Percentiles rank a stretch among this genome's conserved stretches.
Conservation (phyloP, 2,329 filamentous ascomycete genomes). For the Talaromyces verruculosus region DNA sequence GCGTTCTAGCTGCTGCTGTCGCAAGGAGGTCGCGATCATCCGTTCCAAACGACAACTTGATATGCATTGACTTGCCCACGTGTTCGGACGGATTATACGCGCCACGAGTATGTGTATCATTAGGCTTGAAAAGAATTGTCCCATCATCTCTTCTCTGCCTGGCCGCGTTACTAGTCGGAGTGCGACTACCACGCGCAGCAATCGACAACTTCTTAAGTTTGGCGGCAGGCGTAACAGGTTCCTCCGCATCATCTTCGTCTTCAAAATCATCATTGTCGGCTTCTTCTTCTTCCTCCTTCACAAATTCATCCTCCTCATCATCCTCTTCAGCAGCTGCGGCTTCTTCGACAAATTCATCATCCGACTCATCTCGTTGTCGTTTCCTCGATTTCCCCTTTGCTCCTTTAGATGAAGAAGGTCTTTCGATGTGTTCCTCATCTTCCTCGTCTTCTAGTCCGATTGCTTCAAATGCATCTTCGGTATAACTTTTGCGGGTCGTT, state of each 20-base stretch:
- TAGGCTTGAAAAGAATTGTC: constrained; percentile 24
- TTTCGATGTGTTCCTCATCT: constrained; percentile 39
- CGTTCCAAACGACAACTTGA: constrained; percentile 54
- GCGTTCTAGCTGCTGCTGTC: constrained; percentile 49
- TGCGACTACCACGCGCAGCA: neutral
- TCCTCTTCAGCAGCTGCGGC: constrained; percentile 19
- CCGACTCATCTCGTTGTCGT: constrained; percentile 24
- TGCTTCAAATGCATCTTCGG: constrained; percentile 37
- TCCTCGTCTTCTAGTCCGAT: constrained; percentile 30
- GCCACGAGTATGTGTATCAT: constrained; percentile 40
- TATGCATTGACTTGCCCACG: constrained; percentile 45
- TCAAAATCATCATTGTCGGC: neutral
- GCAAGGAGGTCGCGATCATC: constrained; percentile 51
- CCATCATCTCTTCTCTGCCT: constrained; percentile 26
- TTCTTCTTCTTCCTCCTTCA: constrained; percentile 21
- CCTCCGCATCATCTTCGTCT: neutral
- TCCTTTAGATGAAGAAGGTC: constrained; percentile 23
- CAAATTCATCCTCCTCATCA: constrained; percentile 19
- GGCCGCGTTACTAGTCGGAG: neutral
- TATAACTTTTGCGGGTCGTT: constrained; percentile 35
- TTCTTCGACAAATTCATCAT: constrained; percentile 25
- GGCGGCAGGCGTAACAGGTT: neutral
- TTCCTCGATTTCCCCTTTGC: constrained; percentile 20
- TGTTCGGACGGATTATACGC: constrained; percentile 37
- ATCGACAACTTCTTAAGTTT: neutral